Percentiles rank a stretch among this genome's conserved stretches.
These are phyloP conservation scores for Ustilago tritici DNA, from an alignment of 1,284 basidiomycete species.

Conservation along the genomic window DNA sequence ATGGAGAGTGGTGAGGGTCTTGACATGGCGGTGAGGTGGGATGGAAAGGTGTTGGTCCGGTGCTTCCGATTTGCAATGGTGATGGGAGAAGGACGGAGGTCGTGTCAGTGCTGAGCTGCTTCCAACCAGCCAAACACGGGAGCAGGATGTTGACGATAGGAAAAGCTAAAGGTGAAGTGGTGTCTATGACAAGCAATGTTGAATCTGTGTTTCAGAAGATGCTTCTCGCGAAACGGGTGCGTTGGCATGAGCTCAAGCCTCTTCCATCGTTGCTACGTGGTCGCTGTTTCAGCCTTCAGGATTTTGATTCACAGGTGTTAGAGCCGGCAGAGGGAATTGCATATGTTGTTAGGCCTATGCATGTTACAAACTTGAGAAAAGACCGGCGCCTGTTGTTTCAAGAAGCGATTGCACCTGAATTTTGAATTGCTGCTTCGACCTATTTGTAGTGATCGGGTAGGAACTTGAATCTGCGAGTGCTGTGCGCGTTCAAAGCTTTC, in stretches of 20 bases:
- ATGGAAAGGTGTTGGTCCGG: neutral
- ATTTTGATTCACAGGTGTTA: neutral
- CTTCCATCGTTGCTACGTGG: neutral
- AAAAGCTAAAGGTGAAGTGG: neutral
- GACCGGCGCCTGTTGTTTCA: neutral
- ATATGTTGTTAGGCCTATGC: neutral
- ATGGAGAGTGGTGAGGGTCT: slow-evolving; percentile 7
- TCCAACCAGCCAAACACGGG: slow-evolving; percentile 7
- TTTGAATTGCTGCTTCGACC: neutral
- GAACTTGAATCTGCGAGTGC: neutral
- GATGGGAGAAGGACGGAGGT: neutral
- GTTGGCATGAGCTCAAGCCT: slow-evolving; percentile 8
- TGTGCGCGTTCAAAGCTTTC: slow-evolving; percentile 3
- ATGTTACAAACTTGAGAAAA: neutral
- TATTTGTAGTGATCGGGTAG: slow-evolving; percentile 5
- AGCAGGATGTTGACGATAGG: neutral
- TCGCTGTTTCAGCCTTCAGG: neutral
- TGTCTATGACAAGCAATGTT: neutral
- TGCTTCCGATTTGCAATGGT: neutral
- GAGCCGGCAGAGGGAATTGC: neutral
- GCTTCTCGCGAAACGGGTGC: neutral
- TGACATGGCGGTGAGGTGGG: slow-evolving; percentile 1
- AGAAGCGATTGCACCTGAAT: neutral
- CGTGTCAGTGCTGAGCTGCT: neutral
- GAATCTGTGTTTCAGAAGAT: neutral